Evolutionary conservation across 2,329 filamentous ascomycete species (phyloP).

Genomic region (Purpureocillium lavendulum): DNA sequence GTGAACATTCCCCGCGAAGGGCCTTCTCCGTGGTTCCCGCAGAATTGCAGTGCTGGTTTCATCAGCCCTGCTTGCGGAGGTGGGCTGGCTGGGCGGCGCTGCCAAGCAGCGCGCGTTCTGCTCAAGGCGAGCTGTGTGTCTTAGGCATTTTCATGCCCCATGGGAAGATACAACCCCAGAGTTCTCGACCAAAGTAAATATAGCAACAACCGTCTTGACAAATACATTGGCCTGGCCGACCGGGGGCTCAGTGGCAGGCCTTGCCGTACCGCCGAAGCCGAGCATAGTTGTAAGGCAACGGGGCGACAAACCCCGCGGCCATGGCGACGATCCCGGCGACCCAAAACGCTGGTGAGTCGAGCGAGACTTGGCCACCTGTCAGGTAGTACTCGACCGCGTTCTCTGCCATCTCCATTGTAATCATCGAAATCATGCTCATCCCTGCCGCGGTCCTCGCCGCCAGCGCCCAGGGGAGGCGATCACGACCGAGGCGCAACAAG

Average conservation of each 20-base stretch:
- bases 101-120: too few species aligned
- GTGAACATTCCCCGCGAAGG: too few species aligned
- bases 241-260: slow-evolving; percentile 31
- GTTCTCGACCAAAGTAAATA: too few species aligned
- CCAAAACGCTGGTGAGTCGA: slow-evolving; percentile 43
- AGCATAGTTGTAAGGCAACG: slow-evolving; percentile 45
- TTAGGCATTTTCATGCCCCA: too few species aligned
- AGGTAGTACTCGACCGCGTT: slow-evolving; percentile 47
- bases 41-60: too few species aligned
- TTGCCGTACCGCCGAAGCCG: slow-evolving; percentile 39
- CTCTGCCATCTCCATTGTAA: slow-evolving; percentile 48
- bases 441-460: slow-evolving; percentile 45
- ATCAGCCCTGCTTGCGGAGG: too few species aligned
- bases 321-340: slow-evolving; percentile 35
- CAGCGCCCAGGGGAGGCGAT: slow-evolving; percentile 34
- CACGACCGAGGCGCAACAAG: slow-evolving; percentile 38
- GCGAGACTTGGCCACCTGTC: slow-evolving; percentile 39
- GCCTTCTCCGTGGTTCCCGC: too few species aligned
- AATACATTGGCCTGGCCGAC: too few species aligned
- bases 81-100: too few species aligned
- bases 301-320: slow-evolving; percentile 35
- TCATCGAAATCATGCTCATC: slow-evolving; percentile 52
- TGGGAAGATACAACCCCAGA: too few species aligned
- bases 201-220: too few species aligned
- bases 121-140: too few species aligned